A percentile compares a stretch with the other conserved stretches of the same genome.
Evolutionary conservation across 257 asterid genomes (phyloP).

Genomic region (Plectranthus barbatus): DNA sequence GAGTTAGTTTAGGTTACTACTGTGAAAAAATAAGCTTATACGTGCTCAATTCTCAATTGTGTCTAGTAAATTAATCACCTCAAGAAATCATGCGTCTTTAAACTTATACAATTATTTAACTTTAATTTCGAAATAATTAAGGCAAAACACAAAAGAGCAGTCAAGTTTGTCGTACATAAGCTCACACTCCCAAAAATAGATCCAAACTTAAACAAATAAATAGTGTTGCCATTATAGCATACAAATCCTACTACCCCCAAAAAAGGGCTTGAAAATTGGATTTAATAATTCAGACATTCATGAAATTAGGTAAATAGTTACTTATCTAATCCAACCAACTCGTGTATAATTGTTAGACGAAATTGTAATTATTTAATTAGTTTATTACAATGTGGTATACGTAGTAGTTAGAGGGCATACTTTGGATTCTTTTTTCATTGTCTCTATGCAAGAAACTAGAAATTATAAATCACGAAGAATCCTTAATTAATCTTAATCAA

Average conservation of each 20-base stretch:
- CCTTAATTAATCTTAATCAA: not conserved
- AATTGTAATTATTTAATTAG: not conserved
- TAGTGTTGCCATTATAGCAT: constrained; percentile 22
- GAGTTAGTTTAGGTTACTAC: too few relatives aligned
- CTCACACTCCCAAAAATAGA: constrained; percentile 28
- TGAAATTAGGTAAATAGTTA: constrained; percentile 22
- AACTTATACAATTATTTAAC: too few relatives aligned
- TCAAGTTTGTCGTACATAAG: constrained; percentile 42
- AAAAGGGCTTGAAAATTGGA: not conserved
- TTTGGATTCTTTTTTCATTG: constrained; percentile 37
- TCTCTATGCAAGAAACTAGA: constrained; percentile 11
- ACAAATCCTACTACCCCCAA: constrained; percentile 23
- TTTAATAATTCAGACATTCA: constrained; percentile 5
- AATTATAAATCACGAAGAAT: not conserved
- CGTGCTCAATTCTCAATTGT: too few relatives aligned
- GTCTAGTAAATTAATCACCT: too few relatives aligned
- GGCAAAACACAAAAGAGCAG: constrained; percentile 25
- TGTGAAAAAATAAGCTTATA: too few relatives aligned
- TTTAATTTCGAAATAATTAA: too few relatives aligned
- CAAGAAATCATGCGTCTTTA: too few relatives aligned
- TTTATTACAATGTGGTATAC: not conserved
- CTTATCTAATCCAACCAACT: constrained; percentile 28
- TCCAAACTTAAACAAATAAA: constrained; percentile 6
- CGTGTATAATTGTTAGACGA: constrained; percentile 1
- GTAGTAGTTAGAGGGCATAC: constrained; percentile 24